Evolutionary conservation across 768 basidiomycete species (phyloP).

Genomic region (Tricholoma bakamatsutake): DNA sequence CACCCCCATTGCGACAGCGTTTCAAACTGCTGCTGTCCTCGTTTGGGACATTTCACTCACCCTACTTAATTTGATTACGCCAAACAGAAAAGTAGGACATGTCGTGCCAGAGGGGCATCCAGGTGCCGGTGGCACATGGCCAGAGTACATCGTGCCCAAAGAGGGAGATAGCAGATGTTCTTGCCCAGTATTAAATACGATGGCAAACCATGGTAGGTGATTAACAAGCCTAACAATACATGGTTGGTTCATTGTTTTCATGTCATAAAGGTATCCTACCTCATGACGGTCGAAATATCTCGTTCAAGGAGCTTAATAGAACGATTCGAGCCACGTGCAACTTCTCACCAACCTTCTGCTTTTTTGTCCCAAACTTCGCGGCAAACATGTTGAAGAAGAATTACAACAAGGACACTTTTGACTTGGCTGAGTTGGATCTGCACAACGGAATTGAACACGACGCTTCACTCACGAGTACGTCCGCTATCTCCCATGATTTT

Average conservation of each 20-base stretch:
- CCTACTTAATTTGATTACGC: constrained; percentile 45
- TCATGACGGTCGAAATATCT: constrained; percentile 61
- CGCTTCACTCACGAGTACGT: constrained; percentile 54
- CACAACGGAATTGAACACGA: constrained; percentile 79
- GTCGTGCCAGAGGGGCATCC: constrained; percentile 51
- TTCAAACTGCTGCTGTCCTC: constrained; percentile 28
- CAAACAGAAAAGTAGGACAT: constrained; percentile 43
- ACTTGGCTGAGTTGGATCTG: constrained; percentile 60
- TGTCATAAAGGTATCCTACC: constrained; percentile 51
- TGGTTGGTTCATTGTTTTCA: constrained; percentile 3
- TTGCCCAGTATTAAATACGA: constrained; percentile 72
- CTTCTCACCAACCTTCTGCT: constrained; percentile 62
- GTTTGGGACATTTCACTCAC: constrained; percentile 49
- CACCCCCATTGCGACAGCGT: constrained; percentile 23
- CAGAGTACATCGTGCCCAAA: constrained; percentile 51
- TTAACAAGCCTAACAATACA: constrained; percentile 23
- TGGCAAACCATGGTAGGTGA: constrained; percentile 74
- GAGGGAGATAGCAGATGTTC: constrained; percentile 66
- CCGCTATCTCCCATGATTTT: constrained; percentile 6
- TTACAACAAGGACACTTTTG: constrained; percentile 55
- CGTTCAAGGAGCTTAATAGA: constrained; percentile 43
- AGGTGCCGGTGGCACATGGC: constrained; percentile 62
- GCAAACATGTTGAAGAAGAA: constrained; percentile 52
- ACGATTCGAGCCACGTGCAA: constrained; percentile 57
- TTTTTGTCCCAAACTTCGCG: constrained; percentile 56